Evolutionary conservation across 2,329 filamentous ascomycete genomes (phyloP).

Genomic region (Botryotinia globosa): DNA sequence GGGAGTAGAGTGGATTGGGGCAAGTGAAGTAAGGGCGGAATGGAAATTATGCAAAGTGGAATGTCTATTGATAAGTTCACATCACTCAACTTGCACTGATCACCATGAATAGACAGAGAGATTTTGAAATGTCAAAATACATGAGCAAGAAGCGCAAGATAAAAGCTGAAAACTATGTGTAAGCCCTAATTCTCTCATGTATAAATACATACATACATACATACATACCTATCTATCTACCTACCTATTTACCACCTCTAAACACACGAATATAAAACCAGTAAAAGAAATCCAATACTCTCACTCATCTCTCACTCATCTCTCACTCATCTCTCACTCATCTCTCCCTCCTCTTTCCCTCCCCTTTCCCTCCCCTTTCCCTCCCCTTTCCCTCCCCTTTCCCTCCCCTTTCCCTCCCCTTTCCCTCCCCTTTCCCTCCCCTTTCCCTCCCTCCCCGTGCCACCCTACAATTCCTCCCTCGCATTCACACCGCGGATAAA

Average conservation of each 20-base stretch:
- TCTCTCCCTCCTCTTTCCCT: no score
- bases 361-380: no score
- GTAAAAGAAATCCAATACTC: neutral
- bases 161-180: no score
- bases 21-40: neutral
- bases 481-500: neutral
- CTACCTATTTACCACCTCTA: neutral
- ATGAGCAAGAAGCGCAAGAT: neutral
- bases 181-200: neutral
- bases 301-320: neutral
- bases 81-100: neutral
- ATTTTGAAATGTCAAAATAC: neutral
- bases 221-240: no score
- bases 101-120: neutral
- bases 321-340: rapidly evolving
- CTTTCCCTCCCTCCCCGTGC: no score
- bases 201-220: neutral
- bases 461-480: neutral
- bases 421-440: no score
- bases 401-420: no score
- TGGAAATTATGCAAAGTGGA: neutral
- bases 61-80: neutral
- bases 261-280: neutral
- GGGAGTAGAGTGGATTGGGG: no score
- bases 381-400: no score